Evolutionary conservation across 306 rosid genomes (phyloP).

Genomic region (Lagenaria siceraria): DNA sequence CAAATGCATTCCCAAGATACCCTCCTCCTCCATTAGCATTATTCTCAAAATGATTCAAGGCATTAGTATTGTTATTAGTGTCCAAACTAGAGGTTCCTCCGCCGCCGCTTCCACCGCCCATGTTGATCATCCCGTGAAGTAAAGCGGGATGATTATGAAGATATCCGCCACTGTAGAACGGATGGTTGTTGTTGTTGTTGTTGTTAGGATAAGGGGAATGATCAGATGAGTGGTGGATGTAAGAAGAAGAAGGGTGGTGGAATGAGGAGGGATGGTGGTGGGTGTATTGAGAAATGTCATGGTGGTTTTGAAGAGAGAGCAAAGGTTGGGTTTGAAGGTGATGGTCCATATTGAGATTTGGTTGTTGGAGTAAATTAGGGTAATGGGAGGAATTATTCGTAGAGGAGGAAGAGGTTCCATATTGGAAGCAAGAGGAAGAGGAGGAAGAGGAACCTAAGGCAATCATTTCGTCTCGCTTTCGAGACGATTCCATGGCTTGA

Average conservation of each 20-base stretch:
- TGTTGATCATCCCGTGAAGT: conserved; percentile 67
- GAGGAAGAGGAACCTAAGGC: conserved; percentile 32
- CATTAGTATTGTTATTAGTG: conserved; percentile 9
- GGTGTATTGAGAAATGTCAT: conserved; percentile 31
- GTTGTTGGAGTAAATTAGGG: conserved; percentile 45
- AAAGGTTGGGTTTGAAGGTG: conserved; percentile 32
- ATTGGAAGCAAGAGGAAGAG: conserved; percentile 23
- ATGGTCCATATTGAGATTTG: conserved; percentile 15
- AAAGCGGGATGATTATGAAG: conserved; percentile 62
- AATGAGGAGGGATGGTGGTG: conserved; percentile 40
- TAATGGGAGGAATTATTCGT: conserved; percentile 3
- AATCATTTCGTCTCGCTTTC: conserved; percentile 74
- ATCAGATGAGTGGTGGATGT: conserved; percentile 49
- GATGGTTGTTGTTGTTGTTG: conserved; percentile 10
- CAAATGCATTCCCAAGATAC: conserved; percentile 19
- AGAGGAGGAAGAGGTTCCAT: conserved; percentile 25
- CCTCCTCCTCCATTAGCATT: conserved; percentile 26
- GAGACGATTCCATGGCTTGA: conserved; percentile 70
- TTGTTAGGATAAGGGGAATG: background rate
- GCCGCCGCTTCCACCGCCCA: conserved; percentile 10
- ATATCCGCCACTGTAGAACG: conserved; percentile 27
- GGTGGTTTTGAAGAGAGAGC: conserved; percentile 67
- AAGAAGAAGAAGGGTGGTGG: conserved; percentile 37
- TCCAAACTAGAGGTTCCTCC: background rate
- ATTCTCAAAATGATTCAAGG: background rate